phyloP scores from a whole-genome alignment of 2,329 filamentous ascomycete species.

The Graphilbum ipis-grandicollis region DNA sequence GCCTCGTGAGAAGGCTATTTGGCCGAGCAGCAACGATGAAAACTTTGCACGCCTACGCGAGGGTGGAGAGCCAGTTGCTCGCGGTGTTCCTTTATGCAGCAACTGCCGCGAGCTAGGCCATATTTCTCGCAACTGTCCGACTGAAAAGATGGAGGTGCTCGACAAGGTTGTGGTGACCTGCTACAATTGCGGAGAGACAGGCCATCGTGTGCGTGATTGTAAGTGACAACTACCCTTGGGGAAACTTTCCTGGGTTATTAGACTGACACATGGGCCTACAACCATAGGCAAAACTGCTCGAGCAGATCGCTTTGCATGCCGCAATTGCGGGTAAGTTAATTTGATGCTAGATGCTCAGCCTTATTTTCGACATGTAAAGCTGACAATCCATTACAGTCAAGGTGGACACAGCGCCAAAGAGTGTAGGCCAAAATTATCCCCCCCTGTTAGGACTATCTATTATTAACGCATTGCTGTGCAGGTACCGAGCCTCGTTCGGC shows the following conservation, averaged over 20 bases:
- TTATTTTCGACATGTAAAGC: not conserved
- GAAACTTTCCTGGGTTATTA: no score
- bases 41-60: constrained; percentile 47
- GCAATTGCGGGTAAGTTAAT: constrained; percentile 40
- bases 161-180: constrained; percentile 34
- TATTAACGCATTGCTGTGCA: constrained; percentile 19
- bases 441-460: constrained; percentile 9
- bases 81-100: constrained; percentile 39
- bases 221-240: no score
- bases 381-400: constrained; percentile 18
- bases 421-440: constrained; percentile 19
- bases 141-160: constrained; percentile 33
- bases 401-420: constrained; percentile 31
- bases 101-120: constrained; percentile 53
- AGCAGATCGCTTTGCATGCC: constrained; percentile 47
- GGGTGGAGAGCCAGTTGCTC: constrained; percentile 45
- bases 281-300: constrained; percentile 43
- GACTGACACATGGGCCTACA: no score
- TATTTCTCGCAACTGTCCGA: constrained; percentile 36
- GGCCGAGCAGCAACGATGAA: constrained; percentile 40
- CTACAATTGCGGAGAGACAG: constrained; percentile 44
- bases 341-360: constrained; percentile 5
- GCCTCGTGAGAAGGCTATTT: constrained; percentile 39
- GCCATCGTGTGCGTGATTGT: constrained; percentile 57
- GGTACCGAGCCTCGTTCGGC: constrained; percentile 41